Evolutionary conservation across 2,329 filamentous ascomycete species (phyloP).

Genomic region (Fusarium acutatum): DNA sequence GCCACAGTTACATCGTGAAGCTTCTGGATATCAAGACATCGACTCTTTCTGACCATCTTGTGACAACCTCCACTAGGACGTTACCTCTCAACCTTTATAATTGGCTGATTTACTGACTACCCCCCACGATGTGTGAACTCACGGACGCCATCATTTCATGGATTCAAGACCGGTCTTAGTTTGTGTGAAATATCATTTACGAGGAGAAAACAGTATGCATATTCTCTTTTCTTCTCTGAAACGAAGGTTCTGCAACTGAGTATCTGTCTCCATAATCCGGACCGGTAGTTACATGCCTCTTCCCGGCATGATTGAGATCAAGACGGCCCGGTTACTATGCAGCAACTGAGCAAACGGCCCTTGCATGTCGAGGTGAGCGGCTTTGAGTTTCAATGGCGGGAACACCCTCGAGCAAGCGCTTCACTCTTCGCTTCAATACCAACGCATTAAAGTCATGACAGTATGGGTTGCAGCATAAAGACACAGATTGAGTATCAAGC

Average conservation of each 20-base stretch:
- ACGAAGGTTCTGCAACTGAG: neutral
- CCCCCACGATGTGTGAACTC: neutral
- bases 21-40: neutral
- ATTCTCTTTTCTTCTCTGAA: neutral
- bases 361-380: neutral
- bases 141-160: neutral
- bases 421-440: neutral
- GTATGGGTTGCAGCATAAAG: neutral
- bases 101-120: neutral
- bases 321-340: constrained; percentile 16
- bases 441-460: neutral
- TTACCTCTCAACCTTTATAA: neutral
- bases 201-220: neutral
- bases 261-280: constrained; percentile 13
- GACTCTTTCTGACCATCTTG: neutral
- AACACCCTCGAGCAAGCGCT: neutral
- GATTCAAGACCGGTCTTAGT: neutral
- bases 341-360: neutral
- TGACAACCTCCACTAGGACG: neutral
- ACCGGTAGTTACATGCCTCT: constrained; percentile 4
- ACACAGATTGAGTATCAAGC: neutral
- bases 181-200: neutral
- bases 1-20: neutral
- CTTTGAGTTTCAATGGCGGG: neutral
- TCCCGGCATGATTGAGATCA: neutral